These are phyloP conservation scores for Handroanthus guayacan DNA, from an alignment of 257 asterid species.

Conservation along the genomic window DNA sequence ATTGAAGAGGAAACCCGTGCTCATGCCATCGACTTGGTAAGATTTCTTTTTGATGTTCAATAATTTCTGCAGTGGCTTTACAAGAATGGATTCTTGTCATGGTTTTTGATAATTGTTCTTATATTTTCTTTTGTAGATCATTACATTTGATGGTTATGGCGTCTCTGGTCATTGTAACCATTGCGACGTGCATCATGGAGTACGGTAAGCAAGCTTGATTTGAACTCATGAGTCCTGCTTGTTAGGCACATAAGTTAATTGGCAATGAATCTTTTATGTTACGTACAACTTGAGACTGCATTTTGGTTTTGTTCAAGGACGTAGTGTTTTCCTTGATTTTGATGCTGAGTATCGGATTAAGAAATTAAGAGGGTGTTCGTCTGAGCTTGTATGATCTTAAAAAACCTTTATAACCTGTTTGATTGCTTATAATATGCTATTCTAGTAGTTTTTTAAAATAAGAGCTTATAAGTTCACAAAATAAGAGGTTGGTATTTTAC, in stretches of 20 bases:
- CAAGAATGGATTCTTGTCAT: background rate
- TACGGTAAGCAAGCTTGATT: slow-evolving; percentile 60
- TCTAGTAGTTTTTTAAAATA: no score
- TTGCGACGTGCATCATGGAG: slow-evolving; percentile 59
- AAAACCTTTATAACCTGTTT: no score
- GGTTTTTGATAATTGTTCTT: slow-evolving; percentile 3
- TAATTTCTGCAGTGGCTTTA: slow-evolving; percentile 10
- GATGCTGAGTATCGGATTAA: no score
- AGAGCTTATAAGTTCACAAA: no score
- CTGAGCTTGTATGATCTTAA: no score
- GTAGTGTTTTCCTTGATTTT: no score
- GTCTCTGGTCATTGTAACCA: slow-evolving; percentile 89
- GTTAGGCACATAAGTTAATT: background rate
- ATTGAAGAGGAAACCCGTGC: slow-evolving; percentile 57
- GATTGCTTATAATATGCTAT: no score
- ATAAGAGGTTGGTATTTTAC: no score
- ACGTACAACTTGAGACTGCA: background rate
- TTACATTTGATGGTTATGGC: slow-evolving; percentile 84
- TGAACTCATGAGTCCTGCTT: slow-evolving; percentile 23
- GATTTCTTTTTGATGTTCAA: slow-evolving; percentile 29
- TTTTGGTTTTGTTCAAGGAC: no score
- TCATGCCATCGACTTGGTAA: slow-evolving; percentile 68
- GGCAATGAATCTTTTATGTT: background rate
- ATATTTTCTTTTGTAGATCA: slow-evolving; percentile 54
- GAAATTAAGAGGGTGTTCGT: no score